phyloP scores from a whole-genome alignment of 495 filamentous ascomycete species.

The Penicillium atrosanguineum region DNA sequence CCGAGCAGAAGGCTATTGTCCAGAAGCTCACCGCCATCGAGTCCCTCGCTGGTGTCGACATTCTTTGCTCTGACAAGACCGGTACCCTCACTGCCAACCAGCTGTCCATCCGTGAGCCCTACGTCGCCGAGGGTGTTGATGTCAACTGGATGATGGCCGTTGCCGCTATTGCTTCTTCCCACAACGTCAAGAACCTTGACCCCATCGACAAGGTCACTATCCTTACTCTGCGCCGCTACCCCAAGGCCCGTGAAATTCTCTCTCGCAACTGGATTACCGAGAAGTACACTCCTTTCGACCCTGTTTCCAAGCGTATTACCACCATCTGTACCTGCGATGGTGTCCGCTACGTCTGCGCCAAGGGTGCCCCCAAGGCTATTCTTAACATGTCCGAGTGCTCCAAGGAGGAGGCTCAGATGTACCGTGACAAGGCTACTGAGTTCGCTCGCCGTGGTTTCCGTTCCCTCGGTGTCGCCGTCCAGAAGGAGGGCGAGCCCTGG shows the following conservation, averaged over 20 bases:
- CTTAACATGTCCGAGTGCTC: constrained; percentile 64
- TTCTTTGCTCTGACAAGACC: constrained; percentile 75
- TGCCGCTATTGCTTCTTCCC: constrained; percentile 69
- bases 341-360: constrained; percentile 65
- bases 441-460: constrained; percentile 81
- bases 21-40: constrained; percentile 76
- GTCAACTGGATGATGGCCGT: constrained; percentile 82
- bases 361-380: constrained; percentile 74
- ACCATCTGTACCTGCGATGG: constrained; percentile 63
- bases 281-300: constrained; percentile 76
- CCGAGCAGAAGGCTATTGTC: constrained; percentile 72
- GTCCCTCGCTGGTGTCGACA: constrained; percentile 72
- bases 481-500: constrained; percentile 66
- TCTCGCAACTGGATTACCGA: constrained; percentile 68
- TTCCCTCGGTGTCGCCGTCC: constrained; percentile 72
- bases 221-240: constrained; percentile 69
- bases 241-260: constrained; percentile 69
- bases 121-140: constrained; percentile 71
- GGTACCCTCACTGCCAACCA: constrained; percentile 80
- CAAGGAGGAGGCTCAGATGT: constrained; percentile 60
- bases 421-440: constrained; percentile 67
- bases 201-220: constrained; percentile 77
- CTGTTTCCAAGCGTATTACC: constrained; percentile 76
- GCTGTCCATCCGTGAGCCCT: constrained; percentile 71
- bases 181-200: constrained; percentile 75